Base-by-base conservation (phyloP, 2,329 filamentous ascomycete species). In the Amesomyces nigricolor region DNA sequence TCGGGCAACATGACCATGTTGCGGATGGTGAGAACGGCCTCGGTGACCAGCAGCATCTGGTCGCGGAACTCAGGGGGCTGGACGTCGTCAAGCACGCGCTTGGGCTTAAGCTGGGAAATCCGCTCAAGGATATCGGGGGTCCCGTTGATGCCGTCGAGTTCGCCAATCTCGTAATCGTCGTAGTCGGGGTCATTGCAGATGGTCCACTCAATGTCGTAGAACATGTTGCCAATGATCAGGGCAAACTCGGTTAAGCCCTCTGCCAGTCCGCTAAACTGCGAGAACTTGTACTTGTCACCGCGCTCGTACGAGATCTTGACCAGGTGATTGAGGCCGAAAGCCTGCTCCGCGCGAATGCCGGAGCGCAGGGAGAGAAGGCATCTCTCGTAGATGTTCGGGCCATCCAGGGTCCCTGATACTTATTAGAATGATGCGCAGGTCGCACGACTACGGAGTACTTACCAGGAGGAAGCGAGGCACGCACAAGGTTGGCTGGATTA, bases 1-100 rank as follows among this genome's bases (percentile, higher is more conserved):
- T 96, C 91, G 19, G 86, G 82, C 17, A 96, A 76, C 71, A 95
- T 88, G n/a, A 91, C 86, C 91, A 99, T 96, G 69, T 99, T 99
- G 50, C 94, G 84, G 43, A 97, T 78, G 16, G 95, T 91, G 46
- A 97, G 75, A 17, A 87, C 85, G 2, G 94, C 91, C 70, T 97
- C 91, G 22, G 87, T 92, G 59, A 95, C 80, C 61, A 89, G 82
- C 11, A 88, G 81, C 58, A 97, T 77, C 42, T 80, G 76, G 60
- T 91, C 85, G 13, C 82, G 78, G 62, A 88, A 89, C 5, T 85
- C 78, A 30, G 83, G 82, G 0, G 89, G 82, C 59, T 91, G 82
- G 26, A 96, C 77, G 64, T 89, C 81, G 59, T 88, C 85, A 2
- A 84, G 76, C 14, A 86, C 74, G 19, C 84, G 68, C 58, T 78